Base-by-base conservation (phyloP, 1,139 yeast genomes). In the Kurtzmaniella quercitrusa region DNA sequence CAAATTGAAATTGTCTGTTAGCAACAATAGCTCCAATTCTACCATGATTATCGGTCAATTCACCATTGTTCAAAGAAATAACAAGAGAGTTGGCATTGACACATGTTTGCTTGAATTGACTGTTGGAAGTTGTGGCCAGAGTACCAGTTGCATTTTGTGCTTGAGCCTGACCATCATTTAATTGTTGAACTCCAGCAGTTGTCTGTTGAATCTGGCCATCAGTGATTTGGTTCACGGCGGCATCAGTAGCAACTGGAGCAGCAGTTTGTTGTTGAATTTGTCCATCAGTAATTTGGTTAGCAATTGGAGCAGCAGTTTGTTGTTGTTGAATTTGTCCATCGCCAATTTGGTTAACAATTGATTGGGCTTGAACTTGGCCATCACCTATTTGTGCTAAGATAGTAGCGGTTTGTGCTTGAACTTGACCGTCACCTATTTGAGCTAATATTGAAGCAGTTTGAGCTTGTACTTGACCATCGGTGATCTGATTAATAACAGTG, bases 251-350 rank as follows among this genome's bases (percentile, higher is more conserved):
- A 31, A 16, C 51, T 33, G 56, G 45, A 40, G 68, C 56, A 36
- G 66, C 55, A 34, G 65, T 59, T 47, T 70, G 65, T 40, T 71
- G 65, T 57, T 74, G 79, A 55, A 73, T 59, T 55, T 74, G 78
- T 50, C 80, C 63, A 27, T 63, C 66, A 40, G 56, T 56, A 37
- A 65, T 63, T 49, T 65, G 69, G 11, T 19, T 34, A 23, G 12
- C 6, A 37, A 40, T 21, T 41, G 67, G 18, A 9, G 36, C 58
- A 33, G 67, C 53, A 23, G 68, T 59, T 49, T 63, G 66, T 44
- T 61, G 66, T 44, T 61, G 63, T 58, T 70, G 78, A 46, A 70
- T 58, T 57, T 72, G 77, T 39, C 77, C 76, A 47, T 73, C 77
- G 48, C 68, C 67, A 34, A 72, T 72, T 59, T 72, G 75, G 53